Conservation (phyloP, 1,139 yeast species). For the Yamadazyma trypodendri region DNA sequence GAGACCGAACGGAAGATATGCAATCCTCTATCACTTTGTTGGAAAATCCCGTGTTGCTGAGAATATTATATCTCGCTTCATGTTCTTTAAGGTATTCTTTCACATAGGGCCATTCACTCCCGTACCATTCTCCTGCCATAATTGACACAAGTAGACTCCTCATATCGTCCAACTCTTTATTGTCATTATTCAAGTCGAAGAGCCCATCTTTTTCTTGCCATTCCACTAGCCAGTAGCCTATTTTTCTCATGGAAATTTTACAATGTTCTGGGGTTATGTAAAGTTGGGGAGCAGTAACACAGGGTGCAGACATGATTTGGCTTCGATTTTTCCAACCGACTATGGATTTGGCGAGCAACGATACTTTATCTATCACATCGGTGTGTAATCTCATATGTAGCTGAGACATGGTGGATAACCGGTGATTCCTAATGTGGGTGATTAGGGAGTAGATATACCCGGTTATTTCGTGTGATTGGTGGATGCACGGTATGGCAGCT, state of each 20-base stretch:
- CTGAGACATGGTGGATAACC: conserved; percentile 41
- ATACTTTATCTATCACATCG: conserved; percentile 28
- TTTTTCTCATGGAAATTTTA: conserved; percentile 40
- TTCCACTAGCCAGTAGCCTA: conserved; percentile 49
- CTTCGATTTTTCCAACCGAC: conserved; percentile 27
- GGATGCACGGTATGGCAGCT: conserved; percentile 19
- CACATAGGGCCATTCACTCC: conserved; percentile 41
- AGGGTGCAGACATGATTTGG: not conserved
- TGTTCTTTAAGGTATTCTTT: conserved; percentile 25
- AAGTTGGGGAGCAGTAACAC: conserved; percentile 6
- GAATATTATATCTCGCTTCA: conserved; percentile 18
- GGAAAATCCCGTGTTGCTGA: conserved; percentile 34
- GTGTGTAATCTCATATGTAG: conserved; percentile 37
- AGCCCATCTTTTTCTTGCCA: conserved; percentile 35
- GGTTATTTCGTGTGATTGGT: conserved; percentile 36
- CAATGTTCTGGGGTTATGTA: conserved; percentile 42
- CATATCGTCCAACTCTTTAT: conserved; percentile 17
- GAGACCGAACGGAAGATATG: conserved; percentile 37
- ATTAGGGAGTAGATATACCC: conserved; percentile 40
- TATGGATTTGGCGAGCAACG: conserved; percentile 27
- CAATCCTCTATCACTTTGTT: conserved; percentile 42
- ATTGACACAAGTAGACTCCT: conserved; percentile 27
- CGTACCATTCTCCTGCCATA: conserved; percentile 50
- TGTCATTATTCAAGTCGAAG: conserved; percentile 8
- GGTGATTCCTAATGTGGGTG: conserved; percentile 39